Percentiles rank a stretch among this genome's conserved stretches.
phyloP scores from a whole-genome alignment of 331 rosid species.

The Phaseolus coccineus region DNA sequence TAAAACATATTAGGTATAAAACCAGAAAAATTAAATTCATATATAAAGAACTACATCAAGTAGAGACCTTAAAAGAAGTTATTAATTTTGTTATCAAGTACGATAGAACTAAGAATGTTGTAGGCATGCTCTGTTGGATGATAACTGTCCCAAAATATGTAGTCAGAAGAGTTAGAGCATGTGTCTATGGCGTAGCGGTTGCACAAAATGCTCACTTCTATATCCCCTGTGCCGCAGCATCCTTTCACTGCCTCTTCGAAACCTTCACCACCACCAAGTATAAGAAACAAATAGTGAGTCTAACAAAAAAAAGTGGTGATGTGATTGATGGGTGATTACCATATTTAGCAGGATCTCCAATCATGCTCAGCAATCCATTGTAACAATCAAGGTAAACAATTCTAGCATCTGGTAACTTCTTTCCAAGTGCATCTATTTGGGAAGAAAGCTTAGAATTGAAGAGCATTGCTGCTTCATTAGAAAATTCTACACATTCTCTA shows the following conservation, averaged over 20 bases:
- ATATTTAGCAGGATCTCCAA: conserved; percentile 59
- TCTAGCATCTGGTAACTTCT: conserved; percentile 50
- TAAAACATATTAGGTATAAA: not conserved
- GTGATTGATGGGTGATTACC: conserved; percentile 38
- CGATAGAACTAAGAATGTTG: conserved; percentile 41
- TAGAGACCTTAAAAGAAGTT: conserved; percentile 51
- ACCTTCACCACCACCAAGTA: conserved; percentile 45
- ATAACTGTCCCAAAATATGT: conserved; percentile 83
- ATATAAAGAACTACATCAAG: not conserved
- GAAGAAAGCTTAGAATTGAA: conserved; percentile 74
- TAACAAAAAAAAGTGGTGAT: not conserved
- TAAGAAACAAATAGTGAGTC: not conserved
- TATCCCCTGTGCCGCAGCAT: conserved; percentile 72
- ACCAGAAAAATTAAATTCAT: not conserved
- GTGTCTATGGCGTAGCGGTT: conserved; percentile 45
- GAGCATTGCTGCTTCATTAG: conserved; percentile 60
- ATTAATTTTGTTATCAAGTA: conserved; percentile 36
- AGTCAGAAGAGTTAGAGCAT: conserved; percentile 53
- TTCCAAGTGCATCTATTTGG: conserved; percentile 41
- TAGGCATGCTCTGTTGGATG: conserved; percentile 68
- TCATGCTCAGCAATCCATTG: conserved; percentile 46
- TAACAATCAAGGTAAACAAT: conserved; percentile 67
- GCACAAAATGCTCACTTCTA: conserved; percentile 68
- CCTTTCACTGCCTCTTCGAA: conserved; percentile 62
- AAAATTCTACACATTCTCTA: conserved; percentile 51